A percentile compares a stretch with the other conserved stretches of the same genome.
Evolutionary conservation across 257 asterid species (phyloP).

Genomic region (Solanum gracilifrons): DNA sequence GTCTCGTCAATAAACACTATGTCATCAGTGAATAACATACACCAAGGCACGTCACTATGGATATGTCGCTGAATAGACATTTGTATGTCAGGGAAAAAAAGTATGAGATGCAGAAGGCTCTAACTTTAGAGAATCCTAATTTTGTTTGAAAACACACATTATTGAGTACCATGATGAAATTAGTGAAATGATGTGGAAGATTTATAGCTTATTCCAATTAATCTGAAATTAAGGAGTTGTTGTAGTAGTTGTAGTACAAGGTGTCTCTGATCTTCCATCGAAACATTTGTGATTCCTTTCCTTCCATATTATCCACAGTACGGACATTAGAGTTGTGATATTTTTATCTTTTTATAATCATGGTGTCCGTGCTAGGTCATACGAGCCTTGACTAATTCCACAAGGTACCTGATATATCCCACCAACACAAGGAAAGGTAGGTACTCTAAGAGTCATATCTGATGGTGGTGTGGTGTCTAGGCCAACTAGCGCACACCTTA

Average conservation of each 20-base stretch:
- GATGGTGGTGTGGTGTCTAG: background rate
- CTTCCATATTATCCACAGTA: background rate
- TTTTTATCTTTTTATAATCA: background rate
- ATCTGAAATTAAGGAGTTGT: background rate
- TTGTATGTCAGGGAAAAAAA: background rate
- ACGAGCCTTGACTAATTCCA: background rate
- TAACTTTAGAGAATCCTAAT: background rate
- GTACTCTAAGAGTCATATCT: background rate
- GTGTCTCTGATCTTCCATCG: background rate
- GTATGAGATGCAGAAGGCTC: background rate
- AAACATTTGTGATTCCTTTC: background rate
- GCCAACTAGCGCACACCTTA: background rate
- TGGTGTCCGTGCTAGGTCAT: background rate
- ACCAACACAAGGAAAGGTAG: background rate
- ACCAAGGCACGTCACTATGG: background rate
- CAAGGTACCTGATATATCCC: background rate
- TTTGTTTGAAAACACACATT: background rate
- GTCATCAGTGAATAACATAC: background rate
- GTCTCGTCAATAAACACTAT: background rate
- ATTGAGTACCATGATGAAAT: background rate
- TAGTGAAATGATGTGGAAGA: background rate
- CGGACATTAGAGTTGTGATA: background rate
- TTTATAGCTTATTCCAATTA: background rate
- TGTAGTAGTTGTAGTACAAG: background rate
- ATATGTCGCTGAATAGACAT: background rate